Evolutionary conservation across 495 filamentous ascomycete species (phyloP).

Genomic region (Stereocaulon alpinum): DNA sequence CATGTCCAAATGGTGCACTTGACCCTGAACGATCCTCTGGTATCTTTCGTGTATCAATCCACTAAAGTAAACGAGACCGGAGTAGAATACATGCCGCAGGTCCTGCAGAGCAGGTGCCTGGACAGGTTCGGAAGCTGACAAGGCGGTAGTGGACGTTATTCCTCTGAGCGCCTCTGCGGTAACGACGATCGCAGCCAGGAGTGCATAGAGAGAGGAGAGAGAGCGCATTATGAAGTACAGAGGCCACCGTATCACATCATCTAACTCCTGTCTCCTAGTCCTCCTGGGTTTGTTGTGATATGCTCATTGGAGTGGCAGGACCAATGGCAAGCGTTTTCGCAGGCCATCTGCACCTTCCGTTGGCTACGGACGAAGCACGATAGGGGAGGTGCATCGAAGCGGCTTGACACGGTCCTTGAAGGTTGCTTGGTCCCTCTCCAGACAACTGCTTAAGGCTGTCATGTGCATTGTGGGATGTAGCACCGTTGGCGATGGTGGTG

Average conservation of each 20-base stretch:
- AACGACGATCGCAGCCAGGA: slow-evolving; percentile 1
- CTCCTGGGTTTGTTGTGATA: not conserved
- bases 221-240: not conserved
- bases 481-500: not conserved
- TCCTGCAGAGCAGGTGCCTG: not conserved
- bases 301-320: slow-evolving; percentile 1
- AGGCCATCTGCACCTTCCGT: slow-evolving; percentile 14
- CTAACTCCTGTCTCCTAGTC: not conserved
- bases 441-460: not conserved
- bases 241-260: not conserved
- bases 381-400: slow-evolving; percentile 5
- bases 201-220: not conserved
- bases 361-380: slow-evolving; percentile 8
- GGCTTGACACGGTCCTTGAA: not conserved
- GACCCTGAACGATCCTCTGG: slow-evolving; percentile 4
- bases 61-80: not conserved
- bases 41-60: slow-evolving; percentile 3
- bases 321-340: slow-evolving; percentile 9
- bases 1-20: slow-evolving; percentile 14
- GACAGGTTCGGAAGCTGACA: not conserved
- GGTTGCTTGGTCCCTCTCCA: not conserved
- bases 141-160: not conserved
- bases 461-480: not conserved
- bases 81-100: slow-evolving; percentile 1
- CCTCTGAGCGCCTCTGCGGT: not conserved